phyloP scores from a whole-genome alignment of 441 rosid genomes.

The Eutrema salsugineum region DNA sequence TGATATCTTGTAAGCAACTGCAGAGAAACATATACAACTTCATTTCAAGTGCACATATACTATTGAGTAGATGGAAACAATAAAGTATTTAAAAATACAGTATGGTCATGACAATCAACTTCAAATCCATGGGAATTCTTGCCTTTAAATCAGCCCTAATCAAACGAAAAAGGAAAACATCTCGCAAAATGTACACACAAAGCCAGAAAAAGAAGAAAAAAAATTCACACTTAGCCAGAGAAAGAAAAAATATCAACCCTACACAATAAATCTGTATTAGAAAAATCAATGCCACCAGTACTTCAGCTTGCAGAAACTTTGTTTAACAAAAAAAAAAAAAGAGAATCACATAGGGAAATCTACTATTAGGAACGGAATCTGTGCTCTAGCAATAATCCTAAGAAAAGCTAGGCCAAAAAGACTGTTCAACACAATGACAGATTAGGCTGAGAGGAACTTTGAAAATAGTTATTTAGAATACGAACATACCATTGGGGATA shows the following conservation, averaged over 20 bases:
- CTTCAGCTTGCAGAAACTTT: not conserved
- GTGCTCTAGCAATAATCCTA: not conserved
- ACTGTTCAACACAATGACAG: not conserved
- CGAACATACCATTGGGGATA: constrained; percentile 77
- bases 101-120: not conserved
- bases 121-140: not conserved
- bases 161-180: not conserved
- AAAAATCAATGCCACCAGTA: not conserved
- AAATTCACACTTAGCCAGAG: not conserved
- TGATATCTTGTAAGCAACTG: constrained; percentile 82
- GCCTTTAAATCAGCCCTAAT: not conserved
- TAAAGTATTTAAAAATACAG: not conserved
- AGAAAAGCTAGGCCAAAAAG: not conserved
- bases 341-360: not conserved
- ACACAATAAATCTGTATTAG: not conserved
- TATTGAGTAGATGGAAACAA: not conserved
- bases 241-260: not conserved
- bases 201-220: not conserved
- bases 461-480: not conserved
- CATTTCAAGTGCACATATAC: not conserved
- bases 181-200: not conserved
- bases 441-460: not conserved
- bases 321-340: not conserved
- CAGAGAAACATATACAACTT: constrained; percentile 11
- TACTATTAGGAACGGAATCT: not conserved